A percentile compares a stretch with the other conserved stretches of the same genome.
These are phyloP conservation scores for Pythium oligandrum DNA, from an alignment of 352 stramenopile genomes.

Conservation along the genomic window DNA sequence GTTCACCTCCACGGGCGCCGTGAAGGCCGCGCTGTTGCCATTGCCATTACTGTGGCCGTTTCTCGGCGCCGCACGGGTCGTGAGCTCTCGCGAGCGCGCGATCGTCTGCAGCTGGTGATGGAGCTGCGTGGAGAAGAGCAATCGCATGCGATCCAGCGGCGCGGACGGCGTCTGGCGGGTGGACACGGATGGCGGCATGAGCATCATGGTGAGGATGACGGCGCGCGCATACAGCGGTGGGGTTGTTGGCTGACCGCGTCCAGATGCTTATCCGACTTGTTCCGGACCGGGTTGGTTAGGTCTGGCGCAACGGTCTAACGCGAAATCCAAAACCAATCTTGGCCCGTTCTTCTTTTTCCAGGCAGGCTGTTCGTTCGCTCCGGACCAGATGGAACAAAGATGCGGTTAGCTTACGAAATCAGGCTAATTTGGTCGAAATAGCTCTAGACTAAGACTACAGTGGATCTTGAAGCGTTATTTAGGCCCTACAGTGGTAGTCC, in stretches of 20 bases:
- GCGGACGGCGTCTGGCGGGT: background rate
- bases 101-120: slow-evolving; percentile 69
- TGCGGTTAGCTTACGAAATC: too few relatives aligned
- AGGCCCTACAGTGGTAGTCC: too few relatives aligned
- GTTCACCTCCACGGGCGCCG: slow-evolving; percentile 45
- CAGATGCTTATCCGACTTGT: background rate
- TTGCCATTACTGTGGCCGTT: slow-evolving; percentile 28
- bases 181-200: slow-evolving; percentile 30
- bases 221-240: background rate
- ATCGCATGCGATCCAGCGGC: slow-evolving; percentile 11
- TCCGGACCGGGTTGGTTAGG: background rate
- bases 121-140: slow-evolving; percentile 72
- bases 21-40: slow-evolving; percentile 4
- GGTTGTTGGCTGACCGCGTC: background rate
- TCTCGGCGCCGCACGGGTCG: slow-evolving; percentile 26
- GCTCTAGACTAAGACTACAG: too few relatives aligned
- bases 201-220: background rate
- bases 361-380: too few relatives aligned
- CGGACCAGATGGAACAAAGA: too few relatives aligned
- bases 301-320: too few relatives aligned
- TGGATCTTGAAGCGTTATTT: too few relatives aligned
- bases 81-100: slow-evolving; percentile 54
- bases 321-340: too few relatives aligned
- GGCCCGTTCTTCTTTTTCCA: too few relatives aligned
- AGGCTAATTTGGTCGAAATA: too few relatives aligned